phyloP scores from a whole-genome alignment of 2,329 filamentous ascomycete genomes.

The Cercospora sp. region DNA sequence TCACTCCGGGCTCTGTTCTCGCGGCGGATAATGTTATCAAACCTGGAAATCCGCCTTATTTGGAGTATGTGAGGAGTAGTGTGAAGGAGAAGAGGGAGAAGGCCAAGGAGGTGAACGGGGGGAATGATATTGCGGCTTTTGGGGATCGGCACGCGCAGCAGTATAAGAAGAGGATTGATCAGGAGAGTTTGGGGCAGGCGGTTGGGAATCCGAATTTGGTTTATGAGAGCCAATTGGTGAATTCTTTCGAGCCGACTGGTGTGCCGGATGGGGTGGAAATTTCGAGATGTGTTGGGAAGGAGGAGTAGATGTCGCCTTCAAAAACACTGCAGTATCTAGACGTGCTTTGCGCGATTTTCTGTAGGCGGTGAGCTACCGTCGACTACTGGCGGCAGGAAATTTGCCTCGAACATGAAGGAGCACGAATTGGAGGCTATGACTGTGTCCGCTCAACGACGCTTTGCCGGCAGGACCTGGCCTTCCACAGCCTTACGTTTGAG shows the following conservation, averaged over 20 bases:
- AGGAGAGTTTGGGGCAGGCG: constrained; percentile 46
- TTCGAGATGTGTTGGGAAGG: constrained; percentile 55
- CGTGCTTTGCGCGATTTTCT: not conserved
- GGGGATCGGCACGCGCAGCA: constrained; percentile 50
- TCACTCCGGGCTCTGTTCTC: constrained; percentile 62
- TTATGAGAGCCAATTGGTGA: constrained; percentile 63
- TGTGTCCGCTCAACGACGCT: no score
- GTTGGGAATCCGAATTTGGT: constrained; percentile 64
- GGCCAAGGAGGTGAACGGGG: constrained; percentile 27
- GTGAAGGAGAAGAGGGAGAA: constrained; percentile 53
- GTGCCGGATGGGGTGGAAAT: constrained; percentile 68
- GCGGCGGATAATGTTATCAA: constrained; percentile 71
- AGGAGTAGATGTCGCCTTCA: constrained; percentile 13
- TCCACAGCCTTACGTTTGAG: no score
- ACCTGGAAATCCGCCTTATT: constrained; percentile 69
- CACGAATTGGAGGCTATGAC: no score
- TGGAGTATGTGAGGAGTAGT: constrained; percentile 67
- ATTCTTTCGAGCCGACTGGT: constrained; percentile 69
- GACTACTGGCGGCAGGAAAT: no score
- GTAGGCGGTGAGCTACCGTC: not conserved
- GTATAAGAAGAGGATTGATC: constrained; percentile 50
- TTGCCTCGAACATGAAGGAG: no score
- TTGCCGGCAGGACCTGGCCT: no score
- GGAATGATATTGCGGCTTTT: constrained; percentile 41
- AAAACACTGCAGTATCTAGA: not conserved